A percentile compares a stretch with the other conserved stretches of the same genome.
phyloP scores from a whole-genome alignment of 169 alveolate species.

The Plasmodium cynomolgi region DNA sequence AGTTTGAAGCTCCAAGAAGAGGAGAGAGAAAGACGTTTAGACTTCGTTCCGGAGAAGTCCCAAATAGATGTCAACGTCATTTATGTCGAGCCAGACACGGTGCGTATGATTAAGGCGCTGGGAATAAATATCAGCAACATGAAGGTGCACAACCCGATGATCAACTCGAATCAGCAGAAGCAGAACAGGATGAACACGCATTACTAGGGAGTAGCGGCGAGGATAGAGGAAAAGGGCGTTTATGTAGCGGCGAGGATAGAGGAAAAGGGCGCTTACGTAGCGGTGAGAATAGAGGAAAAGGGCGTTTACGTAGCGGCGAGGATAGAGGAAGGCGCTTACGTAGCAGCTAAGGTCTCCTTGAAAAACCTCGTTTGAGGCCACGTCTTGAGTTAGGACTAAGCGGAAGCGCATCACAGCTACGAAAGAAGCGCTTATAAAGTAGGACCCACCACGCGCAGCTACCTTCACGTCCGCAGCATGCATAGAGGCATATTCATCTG shows the following conservation, averaged over 20 bases:
- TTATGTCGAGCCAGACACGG: constrained; percentile 91
- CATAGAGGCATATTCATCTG: background rate
- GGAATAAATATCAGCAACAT: constrained; percentile 87
- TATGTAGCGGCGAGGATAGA: background rate
- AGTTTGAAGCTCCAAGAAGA: constrained; percentile 99
- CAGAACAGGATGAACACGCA: constrained; percentile 68
- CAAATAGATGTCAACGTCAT: constrained; percentile 93
- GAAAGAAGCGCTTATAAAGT: background rate
- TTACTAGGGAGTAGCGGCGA: background rate
- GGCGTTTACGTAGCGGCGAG: background rate
- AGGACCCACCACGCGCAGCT: background rate
- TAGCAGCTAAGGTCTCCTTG: background rate
- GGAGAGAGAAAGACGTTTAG: constrained; percentile 99
- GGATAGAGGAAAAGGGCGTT: background rate
- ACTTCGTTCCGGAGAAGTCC: constrained; percentile 96
- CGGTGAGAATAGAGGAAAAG: background rate
- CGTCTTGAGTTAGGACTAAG: background rate
- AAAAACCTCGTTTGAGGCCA: background rate
- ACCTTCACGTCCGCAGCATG: background rate
- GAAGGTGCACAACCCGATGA: constrained; percentile 78
- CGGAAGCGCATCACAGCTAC: background rate
- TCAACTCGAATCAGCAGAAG: constrained; percentile 60
- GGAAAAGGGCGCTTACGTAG: background rate
- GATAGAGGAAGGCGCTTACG: background rate
- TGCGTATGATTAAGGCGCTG: constrained; percentile 89